Evolutionary conservation across 441 rosid species (phyloP).

Genomic region (Biscutella laevigata): DNA sequence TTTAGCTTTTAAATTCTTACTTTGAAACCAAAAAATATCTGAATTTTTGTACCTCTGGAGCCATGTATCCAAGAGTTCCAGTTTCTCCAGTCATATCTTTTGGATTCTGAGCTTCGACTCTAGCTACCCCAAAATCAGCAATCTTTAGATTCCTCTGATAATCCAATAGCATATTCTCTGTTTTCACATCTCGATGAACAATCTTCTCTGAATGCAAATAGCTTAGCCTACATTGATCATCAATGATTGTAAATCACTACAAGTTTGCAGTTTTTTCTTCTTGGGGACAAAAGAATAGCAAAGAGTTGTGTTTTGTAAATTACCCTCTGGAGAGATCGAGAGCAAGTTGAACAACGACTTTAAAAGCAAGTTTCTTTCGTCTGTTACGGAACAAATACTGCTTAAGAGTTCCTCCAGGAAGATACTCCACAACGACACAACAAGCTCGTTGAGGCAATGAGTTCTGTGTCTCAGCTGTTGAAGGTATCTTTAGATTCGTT

Average conservation of each 20-base stretch:
- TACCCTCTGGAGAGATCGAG: conserved; percentile 81
- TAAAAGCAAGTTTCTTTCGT: conserved; percentile 59
- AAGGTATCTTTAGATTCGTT: conserved; percentile 60
- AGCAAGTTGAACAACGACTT: conserved; percentile 71
- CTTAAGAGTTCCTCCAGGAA: conserved; percentile 71
- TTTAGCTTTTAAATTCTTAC: too few species aligned
- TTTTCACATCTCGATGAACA: conserved; percentile 90
- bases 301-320: too few species aligned
- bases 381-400: conserved; percentile 55
- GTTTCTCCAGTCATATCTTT: conserved; percentile 95
- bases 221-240: too few species aligned
- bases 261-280: too few species aligned
- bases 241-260: too few species aligned
- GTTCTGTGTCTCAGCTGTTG: conserved; percentile 31
- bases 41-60: conserved; percentile 99
- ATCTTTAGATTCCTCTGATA: conserved; percentile 49
- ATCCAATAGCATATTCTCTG: conserved; percentile 86
- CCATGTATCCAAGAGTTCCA: conserved; percentile 93
- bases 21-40: too few species aligned
- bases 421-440: conserved; percentile 77
- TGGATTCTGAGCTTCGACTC: conserved; percentile 88
- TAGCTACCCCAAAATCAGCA: conserved; percentile 93
- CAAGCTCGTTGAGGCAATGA: conserved; percentile 60
- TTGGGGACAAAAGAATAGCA: too few species aligned
- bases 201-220: conserved; percentile 78